phyloP scores from a whole-genome alignment of 192 early-diverging fungal species.

The Backusella macrospora region DNA sequence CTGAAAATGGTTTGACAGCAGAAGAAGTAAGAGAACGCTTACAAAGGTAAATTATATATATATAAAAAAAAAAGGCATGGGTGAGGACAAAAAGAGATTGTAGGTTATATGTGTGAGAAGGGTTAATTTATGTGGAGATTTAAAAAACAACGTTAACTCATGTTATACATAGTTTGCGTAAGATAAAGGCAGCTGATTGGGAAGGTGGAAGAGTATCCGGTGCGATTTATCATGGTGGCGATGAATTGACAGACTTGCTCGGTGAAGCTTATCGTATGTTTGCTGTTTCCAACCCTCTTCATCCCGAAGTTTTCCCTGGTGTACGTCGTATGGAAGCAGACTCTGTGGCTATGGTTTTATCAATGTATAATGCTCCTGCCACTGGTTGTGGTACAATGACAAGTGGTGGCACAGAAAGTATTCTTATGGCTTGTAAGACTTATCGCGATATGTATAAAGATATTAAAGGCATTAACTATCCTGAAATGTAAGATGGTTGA shows the following conservation, averaged over 20 bases:
- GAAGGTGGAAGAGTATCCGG: slow-evolving; percentile 85
- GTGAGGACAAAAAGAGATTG: background rate
- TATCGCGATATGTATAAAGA: slow-evolving; percentile 87
- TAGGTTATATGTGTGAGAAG: slow-evolving; percentile 8
- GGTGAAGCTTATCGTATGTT: slow-evolving; percentile 86
- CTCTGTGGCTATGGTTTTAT: slow-evolving; percentile 87
- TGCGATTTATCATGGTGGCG: slow-evolving; percentile 92
- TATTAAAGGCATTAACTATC: slow-evolving; percentile 78
- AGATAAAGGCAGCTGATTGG: slow-evolving; percentile 75
- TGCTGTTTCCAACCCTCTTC: slow-evolving; percentile 85
- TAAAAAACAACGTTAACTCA: slow-evolving; percentile 35
- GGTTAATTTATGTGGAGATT: background rate
- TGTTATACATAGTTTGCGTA: slow-evolving; percentile 50
- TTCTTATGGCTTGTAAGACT: slow-evolving; percentile 94
- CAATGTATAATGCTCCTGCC: slow-evolving; percentile 79
- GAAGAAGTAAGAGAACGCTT: slow-evolving; percentile 65
- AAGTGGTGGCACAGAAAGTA: slow-evolving; percentile 92
- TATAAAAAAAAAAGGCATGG: background rate
- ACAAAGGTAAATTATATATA: slow-evolving; percentile 45
- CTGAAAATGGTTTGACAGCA: slow-evolving; percentile 63
- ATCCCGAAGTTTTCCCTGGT: slow-evolving; percentile 95
- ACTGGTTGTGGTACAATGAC: slow-evolving; percentile 87
- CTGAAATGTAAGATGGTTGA: slow-evolving; percentile 78
- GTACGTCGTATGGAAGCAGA: slow-evolving; percentile 96
- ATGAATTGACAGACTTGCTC: slow-evolving; percentile 71